A percentile compares a stretch with the other conserved stretches of the same genome.
These are phyloP conservation scores for Ceratobasidium sp. DNA, from an alignment of 1,284 basidiomycete genomes.

Conservation along the genomic window DNA sequence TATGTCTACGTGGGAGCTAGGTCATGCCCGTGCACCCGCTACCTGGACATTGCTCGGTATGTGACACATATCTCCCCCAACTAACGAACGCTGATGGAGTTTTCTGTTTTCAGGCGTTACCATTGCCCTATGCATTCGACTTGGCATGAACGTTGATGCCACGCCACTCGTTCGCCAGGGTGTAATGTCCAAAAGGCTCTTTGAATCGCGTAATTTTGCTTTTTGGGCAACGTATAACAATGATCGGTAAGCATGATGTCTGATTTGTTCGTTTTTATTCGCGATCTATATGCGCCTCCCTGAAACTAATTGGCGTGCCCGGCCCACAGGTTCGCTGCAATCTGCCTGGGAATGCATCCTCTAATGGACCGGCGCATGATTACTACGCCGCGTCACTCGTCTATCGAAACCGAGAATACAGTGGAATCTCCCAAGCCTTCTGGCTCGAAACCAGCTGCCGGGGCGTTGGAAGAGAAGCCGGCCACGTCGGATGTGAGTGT, in stretches of 20 bases:
- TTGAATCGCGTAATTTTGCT: constrained; percentile 41
- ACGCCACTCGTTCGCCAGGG: constrained; percentile 34
- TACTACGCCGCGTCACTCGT: constrained; percentile 38
- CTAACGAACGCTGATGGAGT: neutral
- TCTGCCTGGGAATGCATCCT: constrained; percentile 40
- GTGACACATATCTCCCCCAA: neutral
- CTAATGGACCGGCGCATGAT: constrained; percentile 37
- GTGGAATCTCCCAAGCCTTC: neutral
- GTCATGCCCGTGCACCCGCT: constrained; percentile 39
- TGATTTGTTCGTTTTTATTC: neutral
- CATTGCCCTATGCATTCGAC: constrained; percentile 25
- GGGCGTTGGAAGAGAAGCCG: neutral
- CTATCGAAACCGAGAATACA: constrained; percentile 10
- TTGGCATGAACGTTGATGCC: constrained; percentile 42
- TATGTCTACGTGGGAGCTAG: constrained; percentile 29
- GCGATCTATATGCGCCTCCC: neutral
- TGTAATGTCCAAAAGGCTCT: constrained; percentile 33
- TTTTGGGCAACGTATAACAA: constrained; percentile 38
- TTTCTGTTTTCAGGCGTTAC: constrained; percentile 7
- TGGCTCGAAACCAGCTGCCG: too few species aligned
- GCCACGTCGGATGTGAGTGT: neutral
- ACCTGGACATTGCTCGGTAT: constrained; percentile 36
- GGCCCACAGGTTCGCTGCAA: constrained; percentile 18
- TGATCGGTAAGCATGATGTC: constrained; percentile 15
- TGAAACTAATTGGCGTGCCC: neutral